Base-by-base conservation (phyloP, 2,329 filamentous ascomycete genomes). In the Colletotrichum tanaceti region DNA sequence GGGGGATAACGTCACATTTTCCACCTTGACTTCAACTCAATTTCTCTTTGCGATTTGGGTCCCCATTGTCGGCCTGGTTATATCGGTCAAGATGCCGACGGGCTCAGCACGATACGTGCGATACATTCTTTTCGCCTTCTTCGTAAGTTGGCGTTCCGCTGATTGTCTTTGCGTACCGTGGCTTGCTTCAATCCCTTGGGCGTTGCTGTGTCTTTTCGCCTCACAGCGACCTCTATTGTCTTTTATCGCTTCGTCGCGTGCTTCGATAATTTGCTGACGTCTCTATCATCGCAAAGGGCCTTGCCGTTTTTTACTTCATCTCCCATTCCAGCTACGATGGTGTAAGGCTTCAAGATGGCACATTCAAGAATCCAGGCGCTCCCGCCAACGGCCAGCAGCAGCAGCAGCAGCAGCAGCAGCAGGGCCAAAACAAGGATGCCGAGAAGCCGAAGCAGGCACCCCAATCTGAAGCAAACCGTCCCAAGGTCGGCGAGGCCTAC, bases 291-390 rank as follows among this genome's bases (percentile, higher is more conserved):
- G 10, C 18, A 18, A 70, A 90, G 88, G 82, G 89, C 65, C 80
- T 97, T 71, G 84, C 89, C 71, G 84, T 97, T 71, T 87, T 97
- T 78, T 96, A 95, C 83, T 93, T 95, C 81, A 88, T 97, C 76
- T 92, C 93, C 65, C 82, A 83, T 72, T 85, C 85, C 49, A 82
- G 79, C 63, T 83, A 86, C 73, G 79, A 86, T 63, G 78, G 79
- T 54, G 78, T 83, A 41, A 66, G 67, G 22, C 63, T 71, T 39
- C 53, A 68, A 35, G 52, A 71, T 58, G 70, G 67, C 67, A 49
- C 50, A 38, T 67, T 61, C 50, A 60, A 32, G 41, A 50, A 53
- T 71, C 87, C 84, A 55, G 91, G 84, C 59, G 88, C 84, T 39
- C 79, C 79, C 32, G 72, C 58, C 22, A 55, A 58, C 18, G 63